Percentiles rank a stretch among this genome's conserved stretches.
Conservation (phyloP, 2,329 filamentous ascomycete genomes). For the Pseudocercospora crystallina region DNA sequence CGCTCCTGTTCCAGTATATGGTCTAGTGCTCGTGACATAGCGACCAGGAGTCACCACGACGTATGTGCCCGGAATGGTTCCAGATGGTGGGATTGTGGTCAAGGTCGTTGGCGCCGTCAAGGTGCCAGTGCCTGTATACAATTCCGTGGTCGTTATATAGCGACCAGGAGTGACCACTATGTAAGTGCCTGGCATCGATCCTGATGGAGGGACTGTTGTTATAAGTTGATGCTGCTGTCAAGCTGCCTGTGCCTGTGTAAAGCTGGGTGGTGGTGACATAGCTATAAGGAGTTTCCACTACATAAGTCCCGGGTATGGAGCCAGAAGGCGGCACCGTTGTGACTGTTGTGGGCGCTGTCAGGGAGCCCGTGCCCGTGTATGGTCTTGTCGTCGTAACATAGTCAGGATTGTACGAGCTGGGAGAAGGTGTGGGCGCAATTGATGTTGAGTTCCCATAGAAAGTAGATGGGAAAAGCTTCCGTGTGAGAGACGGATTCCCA, state of each 20-base stretch:
- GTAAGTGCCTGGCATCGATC: slow-evolving; percentile 2
- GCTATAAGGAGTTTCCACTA: neutral
- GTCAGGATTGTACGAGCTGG: no score
- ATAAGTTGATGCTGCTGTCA: neutral
- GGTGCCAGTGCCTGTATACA: neutral
- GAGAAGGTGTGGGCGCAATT: neutral
- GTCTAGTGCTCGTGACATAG: neutral
- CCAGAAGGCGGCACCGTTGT: neutral
- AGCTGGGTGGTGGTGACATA: neutral
- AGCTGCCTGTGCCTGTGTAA: neutral
- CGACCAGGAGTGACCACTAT: neutral
- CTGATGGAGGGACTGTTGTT: neutral
- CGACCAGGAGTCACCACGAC: neutral
- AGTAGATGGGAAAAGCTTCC: slow-evolving; percentile 1
- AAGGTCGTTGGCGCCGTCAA: slow-evolving; percentile 9
- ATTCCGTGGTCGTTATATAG: neutral
- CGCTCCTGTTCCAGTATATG: neutral
- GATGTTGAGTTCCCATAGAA: neutral
- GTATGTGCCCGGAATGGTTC: slow-evolving; percentile 2
- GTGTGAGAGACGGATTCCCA: slow-evolving; percentile 4
- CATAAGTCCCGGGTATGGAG: neutral
- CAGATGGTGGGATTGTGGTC: slow-evolving; percentile 4
- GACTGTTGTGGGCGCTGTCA: neutral
- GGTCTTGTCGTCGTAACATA: slow-evolving; percentile 1
- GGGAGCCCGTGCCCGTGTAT: slow-evolving; percentile 1